phyloP scores from a whole-genome alignment of 2,329 filamentous ascomycete species.

The Plenodomus biglobosus region DNA sequence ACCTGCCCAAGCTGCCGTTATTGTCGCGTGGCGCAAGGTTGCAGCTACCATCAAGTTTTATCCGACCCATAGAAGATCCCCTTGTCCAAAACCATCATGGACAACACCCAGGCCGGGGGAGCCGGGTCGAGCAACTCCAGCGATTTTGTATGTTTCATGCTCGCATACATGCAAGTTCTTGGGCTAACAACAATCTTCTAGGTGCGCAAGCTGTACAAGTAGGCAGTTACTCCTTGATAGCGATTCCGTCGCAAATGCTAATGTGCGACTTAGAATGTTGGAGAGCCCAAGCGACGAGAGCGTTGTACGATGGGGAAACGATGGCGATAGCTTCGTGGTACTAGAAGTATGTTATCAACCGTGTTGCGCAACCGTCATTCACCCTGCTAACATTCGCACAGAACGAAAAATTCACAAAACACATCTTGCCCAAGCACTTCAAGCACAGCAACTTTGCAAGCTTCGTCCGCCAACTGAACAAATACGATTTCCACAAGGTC shows the following conservation, averaged over 20 bases:
- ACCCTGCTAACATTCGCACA: slow-evolving; percentile 42
- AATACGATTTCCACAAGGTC: slow-evolving; percentile 98
- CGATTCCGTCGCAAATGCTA: slow-evolving; percentile 24
- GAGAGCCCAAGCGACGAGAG: slow-evolving; percentile 91
- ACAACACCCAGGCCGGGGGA: slow-evolving; percentile 34
- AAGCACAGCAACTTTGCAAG: slow-evolving; percentile 99
- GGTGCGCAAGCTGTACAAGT: slow-evolving; percentile 99
- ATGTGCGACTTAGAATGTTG: slow-evolving; percentile 70
- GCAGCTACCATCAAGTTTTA: neutral
- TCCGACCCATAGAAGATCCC: neutral
- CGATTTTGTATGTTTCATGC: slow-evolving; percentile 78
- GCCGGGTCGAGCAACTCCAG: slow-evolving; percentile 76
- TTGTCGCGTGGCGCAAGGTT: neutral
- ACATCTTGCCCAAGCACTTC: slow-evolving; percentile 96
- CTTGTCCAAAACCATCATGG: slow-evolving; percentile 28
- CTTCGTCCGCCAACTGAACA: slow-evolving; percentile 93
- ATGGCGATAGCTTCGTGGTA: slow-evolving; percentile 94
- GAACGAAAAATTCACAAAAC: slow-evolving; percentile 98
- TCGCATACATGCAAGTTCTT: neutral
- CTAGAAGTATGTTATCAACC: slow-evolving; percentile 68
- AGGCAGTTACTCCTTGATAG: slow-evolving; percentile 42
- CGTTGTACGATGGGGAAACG: slow-evolving; percentile 93
- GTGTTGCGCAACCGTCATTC: neutral
- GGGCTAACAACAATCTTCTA: slow-evolving; percentile 47
- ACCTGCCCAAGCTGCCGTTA: neutral